Conservation (phyloP, 2,329 filamentous ascomycete species). For the Hypoxylon sp. region DNA sequence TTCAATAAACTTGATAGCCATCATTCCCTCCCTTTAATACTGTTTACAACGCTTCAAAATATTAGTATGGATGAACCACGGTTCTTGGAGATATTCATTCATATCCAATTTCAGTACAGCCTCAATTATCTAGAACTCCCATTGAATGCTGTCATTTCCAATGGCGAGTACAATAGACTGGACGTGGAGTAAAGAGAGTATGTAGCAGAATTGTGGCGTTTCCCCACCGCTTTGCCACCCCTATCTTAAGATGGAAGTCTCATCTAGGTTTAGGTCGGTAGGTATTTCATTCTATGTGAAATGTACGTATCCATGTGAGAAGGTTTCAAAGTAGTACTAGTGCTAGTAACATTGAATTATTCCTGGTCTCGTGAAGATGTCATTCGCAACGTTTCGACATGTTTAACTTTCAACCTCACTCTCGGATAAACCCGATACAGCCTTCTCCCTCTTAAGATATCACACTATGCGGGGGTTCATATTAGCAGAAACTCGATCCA, state of each 20-base stretch:
- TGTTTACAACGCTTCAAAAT: background rate
- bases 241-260: background rate
- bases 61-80: background rate
- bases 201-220: background rate
- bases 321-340: background rate
- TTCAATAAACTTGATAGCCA: background rate
- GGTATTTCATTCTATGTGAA: background rate
- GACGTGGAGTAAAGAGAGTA: background rate
- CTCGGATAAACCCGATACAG: slow-evolving; percentile 1
- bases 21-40: background rate
- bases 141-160: background rate
- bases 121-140: background rate
- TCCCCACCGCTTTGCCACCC: background rate
- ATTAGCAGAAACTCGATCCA: background rate
- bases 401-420: background rate
- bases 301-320: background rate
- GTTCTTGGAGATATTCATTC: background rate
- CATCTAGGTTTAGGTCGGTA: background rate
- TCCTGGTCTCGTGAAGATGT: background rate
- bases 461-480: background rate
- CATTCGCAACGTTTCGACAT: background rate
- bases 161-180: background rate
- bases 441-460: slow-evolving; percentile 4
- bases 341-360: background rate
- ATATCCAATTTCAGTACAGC: background rate